Evolutionary conservation across 2,329 filamentous ascomycete species (phyloP), one percentile per base, ranked within the genome.

Genomic region (Botrytis pseudocinerea): DNA sequence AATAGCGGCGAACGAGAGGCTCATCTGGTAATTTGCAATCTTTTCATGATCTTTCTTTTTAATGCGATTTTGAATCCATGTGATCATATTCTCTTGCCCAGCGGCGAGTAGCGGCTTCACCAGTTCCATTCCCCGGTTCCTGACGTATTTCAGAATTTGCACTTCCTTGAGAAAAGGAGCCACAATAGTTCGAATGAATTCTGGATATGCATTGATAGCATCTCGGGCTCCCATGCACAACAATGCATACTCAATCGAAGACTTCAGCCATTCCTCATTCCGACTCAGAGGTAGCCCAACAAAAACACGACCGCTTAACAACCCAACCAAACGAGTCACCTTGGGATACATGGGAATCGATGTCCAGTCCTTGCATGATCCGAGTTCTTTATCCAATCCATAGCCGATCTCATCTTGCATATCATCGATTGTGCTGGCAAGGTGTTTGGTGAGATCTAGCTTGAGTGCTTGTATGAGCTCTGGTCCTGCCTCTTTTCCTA

Each of bases 271-370:
- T 48, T 79, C 76, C 44, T 78, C 75, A 2, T 79, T 73, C 22
- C 78, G 57, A 60, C 76, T 77, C 4, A 79, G 63, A 3, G 76
- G 76, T 6, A 68, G 66, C 1, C 78, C 78, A 62, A 79, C 78
- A 38, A 79, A 80, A 2, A 77, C 74, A 16, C 78, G 70, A 10
- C 77, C 85, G 59, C 81, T 82, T 25, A 83, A 76, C 7, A 82
- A 76, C 5, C 83, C 81, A 4, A 85, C 80, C 57, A 85, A 80
- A 2, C 78, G 75, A 75, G 81, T 78, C 64, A 85, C 77, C 9
- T 80, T 82, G 12, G 76, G 76, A 48, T 82, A 81, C 6, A 78
- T n/a, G 46, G 42, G 35, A 18, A 76, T 46, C 5, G 74, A 51
- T 12, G 77, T 81, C 83, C 83, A 84, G 61, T 63, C 61, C 61